phyloP scores from a whole-genome alignment of 306 rosid genomes.

The Castanopsis chinensis region DNA sequence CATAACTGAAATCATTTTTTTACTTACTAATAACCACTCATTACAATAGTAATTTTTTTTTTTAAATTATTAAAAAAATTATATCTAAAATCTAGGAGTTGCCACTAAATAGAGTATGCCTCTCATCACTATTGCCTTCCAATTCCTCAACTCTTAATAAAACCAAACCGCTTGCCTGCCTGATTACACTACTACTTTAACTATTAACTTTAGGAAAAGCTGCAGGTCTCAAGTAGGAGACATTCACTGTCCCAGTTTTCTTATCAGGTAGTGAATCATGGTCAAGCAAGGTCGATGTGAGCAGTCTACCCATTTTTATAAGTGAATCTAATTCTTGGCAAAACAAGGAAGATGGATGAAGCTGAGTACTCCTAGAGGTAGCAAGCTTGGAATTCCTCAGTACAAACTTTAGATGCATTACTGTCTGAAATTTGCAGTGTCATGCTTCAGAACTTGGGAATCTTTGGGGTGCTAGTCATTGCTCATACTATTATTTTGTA shows the following conservation, averaged over 20 bases:
- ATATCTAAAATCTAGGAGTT: not conserved
- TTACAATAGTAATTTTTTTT: too few relatives aligned
- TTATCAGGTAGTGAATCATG: slow-evolving; percentile 15
- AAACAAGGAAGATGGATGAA: not conserved
- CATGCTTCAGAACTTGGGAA: not conserved
- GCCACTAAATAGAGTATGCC: not conserved
- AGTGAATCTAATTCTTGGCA: too few relatives aligned
- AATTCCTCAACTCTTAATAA: slow-evolving; percentile 5
- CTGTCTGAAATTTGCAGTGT: slow-evolving; percentile 1
- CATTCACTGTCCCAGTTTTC: slow-evolving; percentile 19
- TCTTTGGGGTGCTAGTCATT: not conserved
- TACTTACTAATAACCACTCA: too few relatives aligned
- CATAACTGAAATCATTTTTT: too few relatives aligned
- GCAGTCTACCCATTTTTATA: not conserved
- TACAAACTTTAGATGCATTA: not conserved
- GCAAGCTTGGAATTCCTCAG: too few relatives aligned
- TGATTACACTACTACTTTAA: slow-evolving; percentile 9
- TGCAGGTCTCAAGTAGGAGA: slow-evolving; percentile 38
- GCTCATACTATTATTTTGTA: slow-evolving; percentile 4
- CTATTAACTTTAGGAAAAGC: slow-evolving; percentile 18
- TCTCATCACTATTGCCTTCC: slow-evolving; percentile 1
- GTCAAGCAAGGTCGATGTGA: not conserved
- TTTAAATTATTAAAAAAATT: too few relatives aligned
- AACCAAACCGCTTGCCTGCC: not conserved
- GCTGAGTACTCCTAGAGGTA: not conserved